Evolutionary conservation across 352 stramenopile species (phyloP), one percentile per base, ranked within the genome.

Genomic region (Phytophthora cryptogea): DNA sequence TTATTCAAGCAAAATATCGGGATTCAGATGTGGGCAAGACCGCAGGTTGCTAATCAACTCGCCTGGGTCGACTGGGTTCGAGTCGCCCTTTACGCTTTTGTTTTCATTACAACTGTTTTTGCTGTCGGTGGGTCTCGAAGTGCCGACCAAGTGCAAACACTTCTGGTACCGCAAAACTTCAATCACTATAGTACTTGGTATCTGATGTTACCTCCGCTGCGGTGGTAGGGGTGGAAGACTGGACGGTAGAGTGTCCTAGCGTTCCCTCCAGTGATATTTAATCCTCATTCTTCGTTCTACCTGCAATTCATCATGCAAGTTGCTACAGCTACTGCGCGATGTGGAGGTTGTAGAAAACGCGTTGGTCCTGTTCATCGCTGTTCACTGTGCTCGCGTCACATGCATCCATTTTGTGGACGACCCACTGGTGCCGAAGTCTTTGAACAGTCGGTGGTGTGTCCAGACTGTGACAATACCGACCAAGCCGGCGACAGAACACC

Each of bases 131-230:
- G 36, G 11, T 42, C 36, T 42, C 36, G 36, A 42, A 42, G 36
- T n/a, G 36, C n/a, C 36, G 36, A 42, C 36, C 36, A 42, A 42
- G 36, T 42, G 36, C 36, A 42, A 42, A n/a, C 36, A 26, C 36
- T 20, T 42, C 10, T 42, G 26, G 36, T 6, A 42, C 36, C 36
- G 4, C 36, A 39, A 39, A 13, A 23, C 20, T 23, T 13, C 9
- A 42, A 42, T n/a, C 14, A 11, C 20, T 42, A 23, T 42, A 42
- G 20, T 23, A 23, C 20, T 8, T 26, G 14, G 36, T 14, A 14
- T 42, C 13, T 42, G 36, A 42, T 42, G n/a, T 14, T 42, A 42
- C 36, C 14, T 42, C 14, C 14, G 14, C 36, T 26, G 20, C 13
- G 36, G 36, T 23, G 36, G 11, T 42, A 42, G 36, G 36, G 36